A percentile compares a stretch with the other conserved stretches of the same genome.
These are phyloP conservation scores for Boletellus ananas DNA, from an alignment of 768 basidiomycete genomes.

Conservation along the genomic window DNA sequence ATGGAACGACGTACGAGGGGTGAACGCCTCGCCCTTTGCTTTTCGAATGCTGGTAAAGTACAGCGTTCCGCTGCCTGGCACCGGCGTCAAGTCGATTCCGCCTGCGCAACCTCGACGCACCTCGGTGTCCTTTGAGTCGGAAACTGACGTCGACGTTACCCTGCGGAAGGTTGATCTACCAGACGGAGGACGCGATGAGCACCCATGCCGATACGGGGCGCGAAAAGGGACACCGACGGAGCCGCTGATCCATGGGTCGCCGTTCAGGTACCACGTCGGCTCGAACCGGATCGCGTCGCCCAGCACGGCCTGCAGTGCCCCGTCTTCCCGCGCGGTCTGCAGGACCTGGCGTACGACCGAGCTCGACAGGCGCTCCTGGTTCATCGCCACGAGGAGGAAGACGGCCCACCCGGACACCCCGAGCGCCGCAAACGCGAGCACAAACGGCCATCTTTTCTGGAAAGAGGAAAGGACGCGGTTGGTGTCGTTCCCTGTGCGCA, in stretches of 20 bases:
- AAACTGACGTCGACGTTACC: conserved; percentile 79
- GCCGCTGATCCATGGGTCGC: conserved; percentile 68
- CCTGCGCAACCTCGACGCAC: conserved; percentile 32
- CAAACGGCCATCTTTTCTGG: conserved; percentile 53
- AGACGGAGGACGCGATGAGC: background rate
- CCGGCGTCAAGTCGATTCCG: background rate
- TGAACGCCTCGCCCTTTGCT: conserved; percentile 67
- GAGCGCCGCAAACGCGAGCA: conserved; percentile 44
- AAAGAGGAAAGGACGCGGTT: no score
- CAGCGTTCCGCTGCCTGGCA: conserved; percentile 63
- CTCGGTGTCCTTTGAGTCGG: conserved; percentile 67
- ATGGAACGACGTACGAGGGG: conserved; percentile 43
- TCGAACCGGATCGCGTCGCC: conserved; percentile 47
- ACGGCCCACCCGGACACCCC: conserved; percentile 63
- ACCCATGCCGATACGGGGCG: background rate
- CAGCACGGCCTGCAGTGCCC: conserved; percentile 47
- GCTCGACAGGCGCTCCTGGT: conserved; percentile 73
- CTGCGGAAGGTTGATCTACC: conserved; percentile 66
- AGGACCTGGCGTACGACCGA: conserved; percentile 69
- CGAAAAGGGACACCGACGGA: conserved; percentile 43
- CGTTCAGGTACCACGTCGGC: conserved; percentile 53
- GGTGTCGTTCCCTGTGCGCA: no score
- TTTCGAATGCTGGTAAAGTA: conserved; percentile 83
- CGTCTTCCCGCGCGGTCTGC: conserved; percentile 52
- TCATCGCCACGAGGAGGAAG: conserved; percentile 68